Evolutionary conservation across 1,139 yeast species (phyloP), one percentile per base, ranked within the genome.

Genomic region (Arxiozyma telluris): DNA sequence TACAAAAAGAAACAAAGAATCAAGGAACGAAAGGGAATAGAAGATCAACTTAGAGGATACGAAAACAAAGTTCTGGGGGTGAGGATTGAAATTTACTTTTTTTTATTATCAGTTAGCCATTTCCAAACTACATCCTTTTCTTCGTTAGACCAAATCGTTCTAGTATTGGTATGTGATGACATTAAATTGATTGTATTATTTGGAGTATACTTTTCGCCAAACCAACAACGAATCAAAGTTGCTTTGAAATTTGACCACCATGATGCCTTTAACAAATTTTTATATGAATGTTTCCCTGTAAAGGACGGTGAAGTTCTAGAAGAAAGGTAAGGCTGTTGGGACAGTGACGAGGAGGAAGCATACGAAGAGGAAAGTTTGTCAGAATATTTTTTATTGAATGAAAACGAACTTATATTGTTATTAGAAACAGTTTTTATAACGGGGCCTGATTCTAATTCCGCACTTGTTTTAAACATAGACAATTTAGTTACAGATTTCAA

Each of bases 81-180:
- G 21, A 7, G 25, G 11, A 34, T 34, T n/a, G n/a, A 38, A 12
- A 42, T 7, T 22, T 60, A 66, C 45, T 68, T 68, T 58, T 70
- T 70, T 65, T 80, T 80, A 54, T 82, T 83, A 53, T 82, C 84
- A 50, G 82, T 78, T 56, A 85, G 74, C 91, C 88, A 84, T 61
- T 83, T 78, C 91, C 91, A 84, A 8, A 84, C 79, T 49, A 80
- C 76, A 58, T 83, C 87, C 60, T 81, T 73, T 38, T 62, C 64
- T 53, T 82, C 83, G 55, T 73, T 74, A 61, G 25, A 79, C 61
- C 50, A 60, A 22, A 22, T 46, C 42, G 44, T 47, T 30, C 49
- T 52, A 7, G 21, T 22, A 11, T 42, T 43, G 23, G 1, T n/a
- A 42, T 15, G 18, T 47, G 39, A n/a, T 6, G 25, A 34, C 39